Evolutionary conservation across 441 rosid genomes (phyloP).

Genomic region (Eutrema salsugineum): DNA sequence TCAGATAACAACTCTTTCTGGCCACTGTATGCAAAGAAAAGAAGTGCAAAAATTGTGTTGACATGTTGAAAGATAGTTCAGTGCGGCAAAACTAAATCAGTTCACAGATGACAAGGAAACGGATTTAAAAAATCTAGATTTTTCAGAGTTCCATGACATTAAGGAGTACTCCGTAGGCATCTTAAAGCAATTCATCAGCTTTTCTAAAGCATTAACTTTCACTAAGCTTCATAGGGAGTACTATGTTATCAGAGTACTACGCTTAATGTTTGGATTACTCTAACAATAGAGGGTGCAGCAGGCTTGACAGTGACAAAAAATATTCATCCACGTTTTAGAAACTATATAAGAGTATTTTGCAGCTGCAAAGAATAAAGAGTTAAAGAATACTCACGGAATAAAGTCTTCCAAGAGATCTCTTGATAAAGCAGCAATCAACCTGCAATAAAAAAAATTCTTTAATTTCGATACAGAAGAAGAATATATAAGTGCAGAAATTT

Average conservation of each 20-base stretch:
- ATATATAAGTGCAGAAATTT: neutral
- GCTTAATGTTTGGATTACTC: neutral
- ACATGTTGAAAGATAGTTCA: neutral
- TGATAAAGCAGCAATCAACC: conserved; percentile 83
- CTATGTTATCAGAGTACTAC: neutral
- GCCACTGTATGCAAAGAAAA: neutral
- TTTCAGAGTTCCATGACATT: neutral
- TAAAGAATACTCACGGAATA: conserved; percentile 55
- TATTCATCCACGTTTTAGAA: neutral
- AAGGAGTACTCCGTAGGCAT: neutral
- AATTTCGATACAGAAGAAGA: neutral
- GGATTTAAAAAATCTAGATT: neutral
- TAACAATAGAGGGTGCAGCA: neutral
- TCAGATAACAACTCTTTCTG: conserved; percentile 7
- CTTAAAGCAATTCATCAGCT: conserved; percentile 2
- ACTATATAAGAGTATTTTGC: neutral
- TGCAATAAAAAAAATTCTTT: conserved; percentile 34
- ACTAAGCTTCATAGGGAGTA: neutral
- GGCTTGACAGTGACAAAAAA: neutral
- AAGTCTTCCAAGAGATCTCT: conserved; percentile 86
- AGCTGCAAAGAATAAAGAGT: neutral
- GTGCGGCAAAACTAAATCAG: neutral
- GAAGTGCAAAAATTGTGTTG: neutral
- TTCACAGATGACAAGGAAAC: neutral
- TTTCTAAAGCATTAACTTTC: neutral